Evolutionary conservation across 108 stramenopile species (phyloP), one percentile per base, ranked within the genome.

Genomic region (Nitzschia sp.): DNA sequence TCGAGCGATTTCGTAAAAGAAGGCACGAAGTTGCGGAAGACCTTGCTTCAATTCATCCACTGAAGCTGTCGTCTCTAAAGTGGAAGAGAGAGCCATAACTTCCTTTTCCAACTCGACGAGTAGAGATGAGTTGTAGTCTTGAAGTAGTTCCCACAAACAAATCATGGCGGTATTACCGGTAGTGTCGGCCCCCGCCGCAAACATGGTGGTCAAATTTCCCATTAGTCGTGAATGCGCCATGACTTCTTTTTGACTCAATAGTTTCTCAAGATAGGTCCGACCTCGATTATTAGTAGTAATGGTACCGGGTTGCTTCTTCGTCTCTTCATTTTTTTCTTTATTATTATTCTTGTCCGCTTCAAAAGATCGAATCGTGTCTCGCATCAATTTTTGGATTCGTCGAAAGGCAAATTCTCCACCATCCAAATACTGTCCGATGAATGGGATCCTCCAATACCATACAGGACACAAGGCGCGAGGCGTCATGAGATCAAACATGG

Each of bases 391-490:
- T 4, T 17, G 2, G 26, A 41, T 26, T 16, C 55, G 55, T 3
- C 23, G 17, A 9, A 1, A 25, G 35, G 3, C 26, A 19, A 9
- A 35, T 35, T 54, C 61, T 2, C n/a, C 52, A 9, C 75, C 75
- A 44, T 76, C 75, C 32, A 76, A 28, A 44, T 70, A 55, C 41
- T 76, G 68, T 0, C 75, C 75, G 38, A 76, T 70, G 6, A 76
- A 3, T 15, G 75, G 75, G 11, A 69, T 70, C 2, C 44, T 62
- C 69, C 69, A 76, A 36, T 70, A 76, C 6, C 45, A 32, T 31
- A 76, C 33, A 17, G 75, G 75, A 23, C 38, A 44, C 3, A 69
- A 17, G 31, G 44, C 33, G 1, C 75, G 60, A 2, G 19, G 0
- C 21, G 46, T 32, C 27, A 38, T 5, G 17, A 21, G 31, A n/a